phyloP scores from a whole-genome alignment of 345 rosid species.

The Bruguiera gymnorhiza region DNA sequence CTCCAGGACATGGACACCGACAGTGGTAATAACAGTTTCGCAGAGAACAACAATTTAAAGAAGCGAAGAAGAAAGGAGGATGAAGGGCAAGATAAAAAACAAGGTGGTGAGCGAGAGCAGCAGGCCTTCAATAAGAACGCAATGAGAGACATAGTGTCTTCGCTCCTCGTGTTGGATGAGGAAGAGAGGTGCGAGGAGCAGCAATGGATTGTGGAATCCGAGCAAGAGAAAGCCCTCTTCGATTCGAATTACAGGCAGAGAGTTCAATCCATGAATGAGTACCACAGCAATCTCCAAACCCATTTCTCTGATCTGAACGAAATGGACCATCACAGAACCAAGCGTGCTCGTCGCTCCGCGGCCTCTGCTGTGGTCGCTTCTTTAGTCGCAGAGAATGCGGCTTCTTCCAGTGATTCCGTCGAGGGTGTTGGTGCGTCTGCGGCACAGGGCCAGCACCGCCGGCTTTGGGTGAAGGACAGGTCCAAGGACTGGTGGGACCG shows the following conservation, averaged over 20 bases:
- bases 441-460: constrained; percentile 48
- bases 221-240: constrained; percentile 39
- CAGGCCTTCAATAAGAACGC: constrained; percentile 19
- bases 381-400: constrained; percentile 13
- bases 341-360: constrained; percentile 42
- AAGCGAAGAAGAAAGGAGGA: constrained; percentile 45
- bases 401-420: not conserved
- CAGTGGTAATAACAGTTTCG: not conserved
- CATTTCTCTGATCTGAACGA: constrained; percentile 45
- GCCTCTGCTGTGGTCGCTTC: constrained; percentile 29
- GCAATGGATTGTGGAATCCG: constrained; percentile 15
- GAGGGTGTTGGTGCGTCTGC: constrained; percentile 15
- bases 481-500: constrained; percentile 94
- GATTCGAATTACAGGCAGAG: constrained; percentile 40
- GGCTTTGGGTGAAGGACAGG: constrained; percentile 92
- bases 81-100: constrained; percentile 14
- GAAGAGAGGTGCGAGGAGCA: constrained; percentile 16
- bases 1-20: constrained; percentile 30
- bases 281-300: constrained; percentile 28
- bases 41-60: constrained; percentile 27
- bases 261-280: constrained; percentile 29
- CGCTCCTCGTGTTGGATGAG: constrained; percentile 15
- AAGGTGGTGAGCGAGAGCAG: not conserved
- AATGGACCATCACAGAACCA: constrained; percentile 24
- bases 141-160: constrained; percentile 21